phyloP scores from a whole-genome alignment of 306 rosid genomes.

The Sphenostylis stenocarpa region DNA sequence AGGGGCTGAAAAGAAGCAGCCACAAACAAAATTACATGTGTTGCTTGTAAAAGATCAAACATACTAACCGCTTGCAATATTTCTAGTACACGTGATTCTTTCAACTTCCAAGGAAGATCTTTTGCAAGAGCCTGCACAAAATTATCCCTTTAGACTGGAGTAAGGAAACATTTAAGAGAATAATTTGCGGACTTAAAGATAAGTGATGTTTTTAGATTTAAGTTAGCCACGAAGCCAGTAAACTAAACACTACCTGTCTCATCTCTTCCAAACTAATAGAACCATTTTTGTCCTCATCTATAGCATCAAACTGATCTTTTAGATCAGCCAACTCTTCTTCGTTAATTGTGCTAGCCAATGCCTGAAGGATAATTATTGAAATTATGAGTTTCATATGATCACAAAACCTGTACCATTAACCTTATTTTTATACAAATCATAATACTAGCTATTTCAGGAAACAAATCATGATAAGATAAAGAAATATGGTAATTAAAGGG shows the following conservation, averaged over 20 bases:
- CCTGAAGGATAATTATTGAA: slow-evolving; percentile 44
- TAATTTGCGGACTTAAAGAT: not conserved
- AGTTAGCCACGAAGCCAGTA: not conserved
- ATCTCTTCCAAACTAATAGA: slow-evolving; percentile 87
- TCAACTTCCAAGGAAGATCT: slow-evolving; percentile 85
- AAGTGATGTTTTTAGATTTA: not conserved
- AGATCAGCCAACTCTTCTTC: slow-evolving; percentile 77
- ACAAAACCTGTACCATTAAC: not conserved
- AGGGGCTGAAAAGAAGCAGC: not conserved
- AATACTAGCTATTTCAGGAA: not conserved
- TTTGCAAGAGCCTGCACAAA: slow-evolving; percentile 81
- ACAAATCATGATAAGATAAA: not conserved
- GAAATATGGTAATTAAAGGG: not conserved
- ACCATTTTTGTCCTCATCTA: slow-evolving; percentile 85
- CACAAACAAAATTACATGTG: not conserved
- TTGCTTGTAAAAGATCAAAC: not conserved
- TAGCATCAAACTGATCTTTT: slow-evolving; percentile 78
- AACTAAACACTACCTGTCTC: slow-evolving; percentile 64
- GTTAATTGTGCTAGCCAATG: slow-evolving; percentile 78
- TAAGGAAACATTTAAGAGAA: not conserved
- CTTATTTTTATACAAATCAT: not conserved
- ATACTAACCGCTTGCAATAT: slow-evolving; percentile 74
- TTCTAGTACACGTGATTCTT: slow-evolving; percentile 69
- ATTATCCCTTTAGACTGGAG: slow-evolving; percentile 24
- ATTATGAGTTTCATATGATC: not conserved